phyloP scores from a whole-genome alignment of 768 basidiomycete genomes.

The Cyathus striatus region DNA sequence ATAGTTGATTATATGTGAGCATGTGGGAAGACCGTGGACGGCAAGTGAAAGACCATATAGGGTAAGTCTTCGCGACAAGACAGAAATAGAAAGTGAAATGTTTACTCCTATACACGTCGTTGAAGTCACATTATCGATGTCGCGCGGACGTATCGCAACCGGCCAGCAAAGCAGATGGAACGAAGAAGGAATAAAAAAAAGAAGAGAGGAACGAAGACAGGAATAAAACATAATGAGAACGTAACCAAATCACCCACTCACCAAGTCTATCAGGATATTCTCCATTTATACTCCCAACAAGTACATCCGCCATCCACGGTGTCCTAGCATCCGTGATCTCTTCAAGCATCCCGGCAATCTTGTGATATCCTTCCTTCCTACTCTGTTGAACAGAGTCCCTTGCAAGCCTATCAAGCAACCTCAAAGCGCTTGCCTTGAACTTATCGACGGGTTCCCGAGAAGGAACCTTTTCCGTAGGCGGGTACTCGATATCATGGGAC shows the following conservation, averaged over 20 bases:
- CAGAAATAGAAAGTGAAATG: no score
- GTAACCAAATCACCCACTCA: no score
- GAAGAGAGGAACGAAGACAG: no score
- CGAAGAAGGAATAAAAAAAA: no score
- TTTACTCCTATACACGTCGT: no score
- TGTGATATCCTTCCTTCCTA: constrained; percentile 62
- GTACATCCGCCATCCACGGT: constrained; percentile 74
- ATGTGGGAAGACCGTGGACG: not conserved
- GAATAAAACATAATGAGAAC: no score
- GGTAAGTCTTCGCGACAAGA: no score
- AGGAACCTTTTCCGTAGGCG: constrained; percentile 40
- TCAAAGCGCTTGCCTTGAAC: constrained; percentile 65
- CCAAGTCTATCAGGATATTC: constrained; percentile 73
- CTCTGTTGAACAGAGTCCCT: constrained; percentile 41
- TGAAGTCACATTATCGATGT: no score
- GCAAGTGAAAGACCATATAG: not conserved
- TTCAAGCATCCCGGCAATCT: constrained; percentile 68
- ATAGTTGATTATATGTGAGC: not conserved
- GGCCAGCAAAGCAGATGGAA: no score
- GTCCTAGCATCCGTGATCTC: constrained; percentile 60
- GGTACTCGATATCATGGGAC: constrained; percentile 42
- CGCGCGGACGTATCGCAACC: no score
- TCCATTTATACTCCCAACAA: constrained; percentile 57
- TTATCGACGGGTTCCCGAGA: constrained; percentile 51
- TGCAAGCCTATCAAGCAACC: constrained; percentile 62